phyloP scores from a whole-genome alignment of 306 rosid genomes.

The Prunus salicina region DNA sequence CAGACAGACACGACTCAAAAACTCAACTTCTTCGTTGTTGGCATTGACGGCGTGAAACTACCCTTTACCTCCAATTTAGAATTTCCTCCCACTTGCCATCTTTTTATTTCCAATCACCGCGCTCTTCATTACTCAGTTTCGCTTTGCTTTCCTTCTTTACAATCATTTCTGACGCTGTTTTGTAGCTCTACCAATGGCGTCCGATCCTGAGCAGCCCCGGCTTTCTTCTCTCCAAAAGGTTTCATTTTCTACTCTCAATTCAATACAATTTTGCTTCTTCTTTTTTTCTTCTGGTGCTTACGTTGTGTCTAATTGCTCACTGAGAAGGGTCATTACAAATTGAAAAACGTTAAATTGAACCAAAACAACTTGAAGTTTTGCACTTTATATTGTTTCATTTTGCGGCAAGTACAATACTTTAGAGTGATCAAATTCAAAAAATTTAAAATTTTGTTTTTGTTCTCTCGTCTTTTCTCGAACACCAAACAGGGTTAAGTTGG shows the following conservation, averaged over 20 bases:
- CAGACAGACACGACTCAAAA: no score
- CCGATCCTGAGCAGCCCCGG: constrained; percentile 44
- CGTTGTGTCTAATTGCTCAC: neutral
- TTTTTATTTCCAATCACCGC: no score
- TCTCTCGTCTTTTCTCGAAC: neutral
- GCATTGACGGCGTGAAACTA: no score
- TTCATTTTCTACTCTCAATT: constrained; percentile 3
- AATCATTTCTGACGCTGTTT: neutral
- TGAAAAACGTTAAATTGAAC: neutral
- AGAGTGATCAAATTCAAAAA: neutral
- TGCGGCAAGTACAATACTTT: neutral
- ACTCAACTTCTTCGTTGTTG: no score
- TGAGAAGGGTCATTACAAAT: neutral
- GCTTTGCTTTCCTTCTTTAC: neutral
- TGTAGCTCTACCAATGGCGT: constrained; percentile 38
- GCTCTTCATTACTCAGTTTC: neutral
- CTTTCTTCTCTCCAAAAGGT: constrained; percentile 45
- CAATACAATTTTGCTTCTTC: neutral
- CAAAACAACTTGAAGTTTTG: neutral
- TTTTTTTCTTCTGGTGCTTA: neutral
- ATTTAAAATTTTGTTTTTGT: neutral
- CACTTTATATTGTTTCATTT: neutral
- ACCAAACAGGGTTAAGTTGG: neutral
- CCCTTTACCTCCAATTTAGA: no score
- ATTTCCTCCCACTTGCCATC: no score